Conservation (phyloP, 805 yeast species). For the Lipomyces mesembrius region DNA sequence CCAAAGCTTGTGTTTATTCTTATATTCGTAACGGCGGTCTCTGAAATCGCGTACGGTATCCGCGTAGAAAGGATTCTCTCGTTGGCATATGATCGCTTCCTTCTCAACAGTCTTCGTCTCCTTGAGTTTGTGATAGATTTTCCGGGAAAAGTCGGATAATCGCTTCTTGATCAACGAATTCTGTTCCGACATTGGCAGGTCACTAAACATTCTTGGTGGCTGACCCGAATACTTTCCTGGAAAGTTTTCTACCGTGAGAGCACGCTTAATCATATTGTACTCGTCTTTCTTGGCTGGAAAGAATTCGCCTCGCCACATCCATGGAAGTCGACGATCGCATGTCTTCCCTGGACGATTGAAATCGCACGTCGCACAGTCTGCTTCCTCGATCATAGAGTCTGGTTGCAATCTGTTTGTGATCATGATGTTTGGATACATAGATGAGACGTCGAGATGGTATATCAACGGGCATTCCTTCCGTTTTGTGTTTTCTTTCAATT, state of each 20-base stretch:
- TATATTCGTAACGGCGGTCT: slow-evolving; percentile 94
- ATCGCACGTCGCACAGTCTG: slow-evolving; percentile 96
- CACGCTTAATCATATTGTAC: slow-evolving; percentile 84
- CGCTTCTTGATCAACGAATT: slow-evolving; percentile 75
- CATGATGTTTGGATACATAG: slow-evolving; percentile 99
- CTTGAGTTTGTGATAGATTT: slow-evolving; percentile 80
- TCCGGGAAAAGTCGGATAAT: slow-evolving; percentile 79
- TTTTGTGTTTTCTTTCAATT: slow-evolving; percentile 62
- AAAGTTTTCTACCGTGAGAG: slow-evolving; percentile 77
- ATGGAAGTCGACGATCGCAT: slow-evolving; percentile 87
- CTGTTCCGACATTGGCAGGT: slow-evolving; percentile 76
- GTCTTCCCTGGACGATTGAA: slow-evolving; percentile 92
- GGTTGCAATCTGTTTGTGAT: slow-evolving; percentile 96
- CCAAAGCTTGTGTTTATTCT: slow-evolving; percentile 92
- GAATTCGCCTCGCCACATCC: slow-evolving; percentile 99
- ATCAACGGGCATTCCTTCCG: slow-evolving; percentile 82
- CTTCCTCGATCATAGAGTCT: slow-evolving; percentile 93
- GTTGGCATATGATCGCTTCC: slow-evolving; percentile 93
- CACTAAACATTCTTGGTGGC: slow-evolving; percentile 71
- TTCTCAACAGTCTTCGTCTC: slow-evolving; percentile 83
- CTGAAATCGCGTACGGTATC: slow-evolving; percentile 92
- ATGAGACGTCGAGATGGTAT: slow-evolving; percentile 98
- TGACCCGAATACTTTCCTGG: slow-evolving; percentile 63
- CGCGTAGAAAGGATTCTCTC: slow-evolving; percentile 96
- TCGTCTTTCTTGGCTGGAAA: slow-evolving; percentile 91